phyloP scores from a whole-genome alignment of 2,329 filamentous ascomycete genomes.

The Botrytis tulipae region DNA sequence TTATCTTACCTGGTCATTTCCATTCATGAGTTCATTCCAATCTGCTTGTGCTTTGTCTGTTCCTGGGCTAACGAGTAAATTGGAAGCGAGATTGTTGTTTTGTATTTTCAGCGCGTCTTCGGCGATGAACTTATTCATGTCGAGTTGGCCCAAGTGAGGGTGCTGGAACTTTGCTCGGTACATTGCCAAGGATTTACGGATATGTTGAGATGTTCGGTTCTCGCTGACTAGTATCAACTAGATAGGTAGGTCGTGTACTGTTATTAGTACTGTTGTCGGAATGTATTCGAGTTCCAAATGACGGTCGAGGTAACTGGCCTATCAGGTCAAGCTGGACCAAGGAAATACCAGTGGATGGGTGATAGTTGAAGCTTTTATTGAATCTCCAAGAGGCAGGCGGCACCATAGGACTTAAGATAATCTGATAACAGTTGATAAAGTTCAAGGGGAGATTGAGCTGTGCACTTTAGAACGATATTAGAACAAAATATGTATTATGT shows the following conservation, averaged over 20 bases:
- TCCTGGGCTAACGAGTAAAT: not conserved
- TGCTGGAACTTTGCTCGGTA: not conserved
- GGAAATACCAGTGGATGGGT: not conserved
- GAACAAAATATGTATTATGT: not conserved
- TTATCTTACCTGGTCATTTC: constrained; percentile 1
- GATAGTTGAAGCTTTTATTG: not conserved
- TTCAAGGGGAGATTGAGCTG: not conserved
- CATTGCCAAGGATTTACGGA: not conserved
- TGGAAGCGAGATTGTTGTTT: not conserved
- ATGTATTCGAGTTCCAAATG: not conserved
- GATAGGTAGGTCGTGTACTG: not conserved
- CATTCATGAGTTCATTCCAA: not conserved
- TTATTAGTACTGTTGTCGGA: not conserved
- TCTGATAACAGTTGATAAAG: not conserved
- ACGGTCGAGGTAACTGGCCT: not conserved
- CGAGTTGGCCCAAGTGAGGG: not conserved
- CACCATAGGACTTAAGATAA: not conserved
- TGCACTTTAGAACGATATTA: not conserved
- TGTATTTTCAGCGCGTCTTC: not conserved
- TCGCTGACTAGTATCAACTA: not conserved
- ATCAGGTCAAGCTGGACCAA: not conserved
- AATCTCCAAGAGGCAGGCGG: not conserved
- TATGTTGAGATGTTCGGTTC: not conserved
- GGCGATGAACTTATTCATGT: not conserved
- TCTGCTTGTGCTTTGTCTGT: not conserved